Evolutionary conservation across 495 filamentous ascomycete genomes (phyloP).

Genomic region (Pyronema domesticum): DNA sequence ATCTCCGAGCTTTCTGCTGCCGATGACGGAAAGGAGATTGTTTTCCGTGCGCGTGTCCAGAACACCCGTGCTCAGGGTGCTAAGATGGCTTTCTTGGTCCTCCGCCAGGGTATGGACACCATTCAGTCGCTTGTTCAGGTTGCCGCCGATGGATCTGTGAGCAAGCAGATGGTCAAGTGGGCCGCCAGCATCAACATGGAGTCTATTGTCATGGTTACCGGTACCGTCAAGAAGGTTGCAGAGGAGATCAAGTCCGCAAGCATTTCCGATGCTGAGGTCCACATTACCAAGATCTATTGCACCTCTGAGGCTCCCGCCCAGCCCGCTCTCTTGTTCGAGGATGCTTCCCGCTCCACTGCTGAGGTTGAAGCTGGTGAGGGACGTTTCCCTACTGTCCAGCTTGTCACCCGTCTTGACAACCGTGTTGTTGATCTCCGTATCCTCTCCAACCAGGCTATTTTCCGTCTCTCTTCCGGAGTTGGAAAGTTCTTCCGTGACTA

Average conservation of each 20-base stretch:
- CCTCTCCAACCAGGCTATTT: conserved; percentile 74
- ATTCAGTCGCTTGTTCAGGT: conserved; percentile 57
- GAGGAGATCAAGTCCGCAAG: conserved; percentile 64
- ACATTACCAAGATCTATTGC: conserved; percentile 63
- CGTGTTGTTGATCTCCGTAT: conserved; percentile 80
- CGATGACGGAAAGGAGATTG: conserved; percentile 47
- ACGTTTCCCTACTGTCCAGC: conserved; percentile 14
- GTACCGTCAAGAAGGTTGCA: conserved; percentile 51
- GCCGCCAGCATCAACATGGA: conserved; percentile 60
- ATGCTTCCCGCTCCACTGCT: conserved; percentile 18
- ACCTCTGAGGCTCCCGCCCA: conserved; percentile 31
- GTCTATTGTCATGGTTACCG: conserved; percentile 61
- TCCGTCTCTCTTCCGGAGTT: conserved; percentile 59
- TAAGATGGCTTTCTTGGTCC: conserved; percentile 81
- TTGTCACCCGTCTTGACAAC: conserved; percentile 51
- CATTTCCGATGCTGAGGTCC: conserved; percentile 57
- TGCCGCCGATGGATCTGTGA: conserved; percentile 34
- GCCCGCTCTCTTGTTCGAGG: conserved; percentile 29
- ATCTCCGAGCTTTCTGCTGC: conserved; percentile 9
- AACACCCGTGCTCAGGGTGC: conserved; percentile 74
- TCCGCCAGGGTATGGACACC: conserved; percentile 63
- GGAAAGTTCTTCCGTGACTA: conserved; percentile 65
- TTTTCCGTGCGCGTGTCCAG: conserved; percentile 69
- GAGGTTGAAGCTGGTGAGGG: conserved; percentile 16
- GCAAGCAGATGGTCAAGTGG: conserved; percentile 79